phyloP scores from a whole-genome alignment of 2,329 filamentous ascomycete genomes.

The Aspergillus puulaauensis region DNA sequence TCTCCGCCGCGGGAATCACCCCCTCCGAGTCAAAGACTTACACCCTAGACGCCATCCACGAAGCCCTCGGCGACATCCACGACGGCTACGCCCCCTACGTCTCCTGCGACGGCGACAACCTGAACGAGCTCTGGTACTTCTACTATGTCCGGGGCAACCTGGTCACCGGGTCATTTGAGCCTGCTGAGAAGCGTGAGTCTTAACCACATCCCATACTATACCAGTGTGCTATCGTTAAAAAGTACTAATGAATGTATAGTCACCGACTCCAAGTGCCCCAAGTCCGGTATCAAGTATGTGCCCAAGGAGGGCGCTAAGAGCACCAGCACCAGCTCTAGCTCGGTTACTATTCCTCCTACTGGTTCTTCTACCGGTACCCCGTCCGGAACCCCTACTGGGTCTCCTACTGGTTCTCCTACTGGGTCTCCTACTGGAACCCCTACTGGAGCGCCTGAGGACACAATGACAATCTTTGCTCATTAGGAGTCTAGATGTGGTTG shows the following conservation, averaged over 20 bases:
- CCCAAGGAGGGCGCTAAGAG: constrained; percentile 49
- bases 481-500: background rate
- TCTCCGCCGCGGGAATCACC: constrained; percentile 56
- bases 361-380: background rate
- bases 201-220: too few species aligned
- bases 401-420: background rate
- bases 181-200: constrained; percentile 49
- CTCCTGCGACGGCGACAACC: constrained; percentile 47
- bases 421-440: too few species aligned
- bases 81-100: constrained; percentile 52
- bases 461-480: background rate
- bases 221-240: too few species aligned
- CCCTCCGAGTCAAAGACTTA: constrained; percentile 54
- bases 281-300: constrained; percentile 62
- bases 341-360: background rate
- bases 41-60: constrained; percentile 50
- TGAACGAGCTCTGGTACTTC: constrained; percentile 59
- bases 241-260: constrained; percentile 19
- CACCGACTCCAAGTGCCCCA: constrained; percentile 59
- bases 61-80: constrained; percentile 49
- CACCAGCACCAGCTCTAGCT: too few species aligned
- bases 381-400: background rate
- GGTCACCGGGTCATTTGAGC: constrained; percentile 61
- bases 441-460: background rate
- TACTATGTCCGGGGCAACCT: constrained; percentile 55